Evolutionary conservation across 495 filamentous ascomycete genomes (phyloP).

Genomic region (Hypoxylon lienhwacheense): DNA sequence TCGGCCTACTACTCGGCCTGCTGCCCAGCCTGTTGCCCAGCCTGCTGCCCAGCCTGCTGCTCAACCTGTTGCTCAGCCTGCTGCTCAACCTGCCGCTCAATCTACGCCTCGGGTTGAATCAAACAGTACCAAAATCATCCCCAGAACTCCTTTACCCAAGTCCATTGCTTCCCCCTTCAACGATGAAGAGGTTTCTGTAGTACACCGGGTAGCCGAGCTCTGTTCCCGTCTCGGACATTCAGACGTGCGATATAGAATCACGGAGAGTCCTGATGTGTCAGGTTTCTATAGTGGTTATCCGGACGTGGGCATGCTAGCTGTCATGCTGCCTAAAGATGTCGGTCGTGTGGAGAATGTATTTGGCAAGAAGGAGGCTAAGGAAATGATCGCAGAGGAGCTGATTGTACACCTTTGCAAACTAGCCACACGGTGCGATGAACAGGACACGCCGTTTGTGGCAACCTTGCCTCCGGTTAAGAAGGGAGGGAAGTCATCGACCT

Average conservation of each 20-base stretch:
- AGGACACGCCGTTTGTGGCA: constrained; percentile 2
- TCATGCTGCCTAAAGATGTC: constrained; percentile 27
- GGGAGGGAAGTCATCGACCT: not conserved
- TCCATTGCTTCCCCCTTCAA: constrained; percentile 23
- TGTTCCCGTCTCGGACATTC: constrained; percentile 8
- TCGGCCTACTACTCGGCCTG: too few relatives aligned
- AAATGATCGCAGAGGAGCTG: constrained; percentile 40
- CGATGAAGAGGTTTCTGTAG: constrained; percentile 18
- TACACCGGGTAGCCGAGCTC: constrained; percentile 1
- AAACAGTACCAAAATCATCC: constrained; percentile 10
- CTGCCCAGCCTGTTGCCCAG: too few relatives aligned
- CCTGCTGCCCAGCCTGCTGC: too few relatives aligned
- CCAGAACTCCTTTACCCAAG: constrained; percentile 5
- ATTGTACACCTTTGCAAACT: constrained; percentile 26
- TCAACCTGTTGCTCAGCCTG: too few relatives aligned
- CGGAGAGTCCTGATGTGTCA: not conserved
- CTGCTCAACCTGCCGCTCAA: not conserved
- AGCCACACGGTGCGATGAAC: constrained; percentile 8
- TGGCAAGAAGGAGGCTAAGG: constrained; percentile 32
- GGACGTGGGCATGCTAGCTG: constrained; percentile 11
- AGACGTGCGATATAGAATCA: not conserved
- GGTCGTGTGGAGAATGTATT: constrained; percentile 33
- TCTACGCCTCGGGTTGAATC: constrained; percentile 24
- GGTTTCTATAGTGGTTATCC: constrained; percentile 19
- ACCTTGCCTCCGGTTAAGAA: not conserved